Conservation (phyloP, 257 asterid genomes). For the Rauvolfia tetraphylla region DNA sequence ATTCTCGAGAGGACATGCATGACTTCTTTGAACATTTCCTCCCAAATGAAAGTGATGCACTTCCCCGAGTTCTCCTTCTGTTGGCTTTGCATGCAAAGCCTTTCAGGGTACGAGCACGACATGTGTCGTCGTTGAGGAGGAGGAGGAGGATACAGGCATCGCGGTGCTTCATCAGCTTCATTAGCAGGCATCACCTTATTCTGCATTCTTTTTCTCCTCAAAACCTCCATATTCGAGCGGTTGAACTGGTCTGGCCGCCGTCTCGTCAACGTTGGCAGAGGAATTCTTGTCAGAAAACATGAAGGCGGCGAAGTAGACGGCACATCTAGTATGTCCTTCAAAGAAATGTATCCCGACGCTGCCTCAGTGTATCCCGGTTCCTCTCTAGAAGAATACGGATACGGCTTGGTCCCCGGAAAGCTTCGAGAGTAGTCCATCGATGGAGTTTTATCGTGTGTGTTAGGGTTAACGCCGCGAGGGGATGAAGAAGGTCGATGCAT, state of each 20-base stretch:
- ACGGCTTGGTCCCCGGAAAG: neutral
- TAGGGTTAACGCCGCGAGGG: neutral
- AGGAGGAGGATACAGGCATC: too few relatives aligned
- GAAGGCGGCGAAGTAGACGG: neutral
- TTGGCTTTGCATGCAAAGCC: neutral
- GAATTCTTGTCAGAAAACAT: neutral
- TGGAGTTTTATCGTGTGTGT: neutral
- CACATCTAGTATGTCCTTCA: neutral
- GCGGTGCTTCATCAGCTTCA: neutral
- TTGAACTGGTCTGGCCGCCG: neutral
- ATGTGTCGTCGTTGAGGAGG: neutral
- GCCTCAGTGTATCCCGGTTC: too few relatives aligned
- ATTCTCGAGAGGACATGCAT: neutral
- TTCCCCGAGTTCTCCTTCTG: neutral
- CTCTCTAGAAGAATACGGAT: neutral
- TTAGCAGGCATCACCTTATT: neutral
- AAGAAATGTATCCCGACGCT: neutral
- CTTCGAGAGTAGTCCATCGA: neutral
- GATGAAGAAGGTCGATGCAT: neutral
- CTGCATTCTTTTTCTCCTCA: neutral
- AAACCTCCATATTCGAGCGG: neutral
- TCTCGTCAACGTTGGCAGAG: neutral
- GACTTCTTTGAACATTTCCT: neutral
- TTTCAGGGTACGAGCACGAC: neutral
- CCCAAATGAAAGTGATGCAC: neutral